Base-by-base conservation (phyloP, 371 early-diverging fungal genomes). In the Batkoa obscura region DNA sequence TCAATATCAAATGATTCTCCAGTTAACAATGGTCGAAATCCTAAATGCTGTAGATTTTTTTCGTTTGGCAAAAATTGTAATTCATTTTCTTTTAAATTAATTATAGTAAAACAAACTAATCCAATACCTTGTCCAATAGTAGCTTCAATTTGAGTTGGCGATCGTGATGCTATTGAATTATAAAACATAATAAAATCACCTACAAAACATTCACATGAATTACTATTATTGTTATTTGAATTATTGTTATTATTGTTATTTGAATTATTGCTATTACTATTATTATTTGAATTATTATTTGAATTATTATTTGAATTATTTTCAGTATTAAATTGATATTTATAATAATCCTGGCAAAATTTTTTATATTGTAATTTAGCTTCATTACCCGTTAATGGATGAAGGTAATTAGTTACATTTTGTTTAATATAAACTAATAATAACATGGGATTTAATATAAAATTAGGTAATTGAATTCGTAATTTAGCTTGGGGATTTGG, bases 91-190 rank as follows among this genome's bases (percentile, higher is more conserved):
- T 32, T 56, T 0, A 65, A 64, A 47, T 79, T 72, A 0, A 80
- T 48, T 15, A 84, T 58, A 9, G 81, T 79, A 0, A 87, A 55
- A 43, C 73, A 78, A 8, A 84, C 64, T 31, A 79, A 79, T 0
- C 80, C 80, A 8, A 84, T 70, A 23, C 90, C 90, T 59, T 78
- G 70, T 0, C 87, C 87, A 30, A 85, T 72, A 2, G 62, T 64
- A 17, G 71, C 56, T 56, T 87, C 87, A n/a, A 80, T 65, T 0
- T 72, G 64, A 0, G 80, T 64, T 34, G 71, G 68, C 0, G 69
- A 54, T 9, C 74, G 63, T 8, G 70, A 58, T 15, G 70, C 65
- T 13, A 74, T 61, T 30, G 65, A 68, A 59, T 78, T 80, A 65
- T 83, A 83, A 43, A 76, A 66, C 59, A 79, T 80, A 1, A 76